Conservation (phyloP, 371 early-diverging fungal species). For the Mucor sp. region DNA sequence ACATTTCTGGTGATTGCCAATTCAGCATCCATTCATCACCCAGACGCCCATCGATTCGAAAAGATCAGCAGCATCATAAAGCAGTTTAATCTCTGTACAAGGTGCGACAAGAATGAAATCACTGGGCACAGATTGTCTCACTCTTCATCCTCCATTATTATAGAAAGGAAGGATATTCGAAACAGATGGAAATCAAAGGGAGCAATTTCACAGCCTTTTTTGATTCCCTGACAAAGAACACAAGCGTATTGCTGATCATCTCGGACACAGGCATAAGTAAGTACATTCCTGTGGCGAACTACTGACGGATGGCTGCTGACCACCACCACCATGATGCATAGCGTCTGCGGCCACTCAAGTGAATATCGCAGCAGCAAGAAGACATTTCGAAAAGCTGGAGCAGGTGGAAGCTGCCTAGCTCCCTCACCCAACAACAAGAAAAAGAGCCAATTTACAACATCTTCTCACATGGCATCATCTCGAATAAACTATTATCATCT, state of each 20-base stretch:
- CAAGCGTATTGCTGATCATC: slow-evolving; percentile 89
- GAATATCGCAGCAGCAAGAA: slow-evolving; percentile 82
- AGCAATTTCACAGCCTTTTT: slow-evolving; percentile 83
- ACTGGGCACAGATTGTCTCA: neutral
- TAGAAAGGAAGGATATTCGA: slow-evolving; percentile 22
- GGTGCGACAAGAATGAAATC: slow-evolving; percentile 34
- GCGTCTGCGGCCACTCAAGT: slow-evolving; percentile 81
- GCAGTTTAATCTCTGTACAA: slow-evolving; percentile 86
- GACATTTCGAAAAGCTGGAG: slow-evolving; percentile 87
- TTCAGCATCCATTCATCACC: slow-evolving; percentile 56
- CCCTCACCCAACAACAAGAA: no score
- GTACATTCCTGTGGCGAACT: slow-evolving; percentile 21
- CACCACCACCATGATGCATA: slow-evolving; percentile 22
- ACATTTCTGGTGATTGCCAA: slow-evolving; percentile 94
- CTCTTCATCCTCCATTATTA: neutral
- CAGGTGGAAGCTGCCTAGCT: slow-evolving; percentile 37
- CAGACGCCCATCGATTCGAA: slow-evolving; percentile 84
- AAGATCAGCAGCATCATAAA: slow-evolving; percentile 94
- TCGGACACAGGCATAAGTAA: slow-evolving; percentile 88
- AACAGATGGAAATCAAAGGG: slow-evolving; percentile 80
- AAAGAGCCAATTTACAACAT: no score
- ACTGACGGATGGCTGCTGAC: neutral
- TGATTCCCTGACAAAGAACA: slow-evolving; percentile 90
- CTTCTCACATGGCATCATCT: neutral
- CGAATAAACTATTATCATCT: neutral